These are phyloP conservation scores for Linnemannia zychae DNA, from an alignment of 192 early-diverging fungal species.

Conservation along the genomic window DNA sequence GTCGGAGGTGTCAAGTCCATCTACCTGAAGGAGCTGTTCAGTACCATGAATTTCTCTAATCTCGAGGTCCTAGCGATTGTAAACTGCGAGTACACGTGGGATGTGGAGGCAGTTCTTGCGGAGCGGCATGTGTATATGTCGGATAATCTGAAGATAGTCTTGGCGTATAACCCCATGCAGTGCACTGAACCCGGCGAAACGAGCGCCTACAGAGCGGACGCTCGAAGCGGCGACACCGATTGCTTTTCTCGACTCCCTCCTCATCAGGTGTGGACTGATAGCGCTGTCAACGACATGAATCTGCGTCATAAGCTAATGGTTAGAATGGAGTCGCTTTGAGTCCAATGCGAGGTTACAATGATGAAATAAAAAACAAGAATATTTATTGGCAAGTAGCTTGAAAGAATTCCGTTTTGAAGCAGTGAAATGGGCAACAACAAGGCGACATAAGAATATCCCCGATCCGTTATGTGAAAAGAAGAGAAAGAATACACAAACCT, in stretches of 20 bases:
- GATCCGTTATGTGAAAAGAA: neutral
- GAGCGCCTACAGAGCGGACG: neutral
- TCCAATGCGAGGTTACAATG: neutral
- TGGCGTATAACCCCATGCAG: neutral
- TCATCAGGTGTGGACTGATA: neutral
- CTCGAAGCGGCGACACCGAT: neutral
- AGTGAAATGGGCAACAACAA: no score
- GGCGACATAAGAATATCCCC: no score
- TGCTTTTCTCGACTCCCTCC: neutral
- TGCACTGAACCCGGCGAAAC: neutral
- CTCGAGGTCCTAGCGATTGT: neutral
- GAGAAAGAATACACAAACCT: neutral
- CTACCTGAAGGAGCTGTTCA: neutral
- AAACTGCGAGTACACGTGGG: neutral
- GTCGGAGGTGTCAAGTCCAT: neutral
- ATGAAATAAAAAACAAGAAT: neutral
- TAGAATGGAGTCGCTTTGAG: neutral
- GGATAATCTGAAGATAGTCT: neutral
- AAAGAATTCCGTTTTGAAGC: no score
- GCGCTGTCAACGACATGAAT: neutral
- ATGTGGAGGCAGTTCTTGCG: neutral
- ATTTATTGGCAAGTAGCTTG: no score
- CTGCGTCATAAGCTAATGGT: neutral
- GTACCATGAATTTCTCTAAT: neutral
- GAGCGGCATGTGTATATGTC: neutral